Evolutionary conservation across 495 filamentous ascomycete species (phyloP).

Genomic region (Articulospora tetracladia): DNA sequence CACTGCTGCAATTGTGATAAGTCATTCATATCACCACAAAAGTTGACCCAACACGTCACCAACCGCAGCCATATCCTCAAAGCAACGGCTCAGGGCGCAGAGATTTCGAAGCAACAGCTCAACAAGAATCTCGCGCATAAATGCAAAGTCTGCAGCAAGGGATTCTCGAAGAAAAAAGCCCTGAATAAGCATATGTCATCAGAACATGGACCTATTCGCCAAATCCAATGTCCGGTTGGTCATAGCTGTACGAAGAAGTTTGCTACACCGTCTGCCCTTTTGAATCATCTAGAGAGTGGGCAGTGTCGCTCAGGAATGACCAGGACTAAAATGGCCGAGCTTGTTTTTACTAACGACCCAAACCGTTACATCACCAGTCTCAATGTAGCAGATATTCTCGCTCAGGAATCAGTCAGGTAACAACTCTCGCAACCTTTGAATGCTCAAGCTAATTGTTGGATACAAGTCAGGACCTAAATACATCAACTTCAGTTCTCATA

Average conservation of each 20-base stretch:
- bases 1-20: conserved; percentile 20
- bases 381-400: background rate
- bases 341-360: conserved; percentile 8
- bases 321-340: conserved; percentile 5
- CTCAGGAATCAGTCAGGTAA: background rate
- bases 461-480: background rate
- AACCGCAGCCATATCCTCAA: too few relatives aligned
- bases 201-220: conserved; percentile 7
- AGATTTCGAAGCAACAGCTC: too few relatives aligned
- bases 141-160: too few relatives aligned
- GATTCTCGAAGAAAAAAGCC: background rate
- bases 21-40: background rate
- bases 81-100: background rate
- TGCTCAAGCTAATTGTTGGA: background rate
- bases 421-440: background rate
- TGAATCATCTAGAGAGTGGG: conserved; percentile 18
- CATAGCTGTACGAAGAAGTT: conserved; percentile 14
- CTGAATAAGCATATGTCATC: conserved; percentile 7
- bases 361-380: conserved; percentile 9
- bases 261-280: conserved; percentile 12
- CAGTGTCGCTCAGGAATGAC: conserved; percentile 14
- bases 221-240: conserved; percentile 7
- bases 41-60: conserved; percentile 3
- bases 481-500: background rate
- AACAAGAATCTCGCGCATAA: too few relatives aligned